These are phyloP conservation scores for Yamadazyma blattariae DNA, from an alignment of 1,139 yeast genomes.

Conservation along the genomic window DNA sequence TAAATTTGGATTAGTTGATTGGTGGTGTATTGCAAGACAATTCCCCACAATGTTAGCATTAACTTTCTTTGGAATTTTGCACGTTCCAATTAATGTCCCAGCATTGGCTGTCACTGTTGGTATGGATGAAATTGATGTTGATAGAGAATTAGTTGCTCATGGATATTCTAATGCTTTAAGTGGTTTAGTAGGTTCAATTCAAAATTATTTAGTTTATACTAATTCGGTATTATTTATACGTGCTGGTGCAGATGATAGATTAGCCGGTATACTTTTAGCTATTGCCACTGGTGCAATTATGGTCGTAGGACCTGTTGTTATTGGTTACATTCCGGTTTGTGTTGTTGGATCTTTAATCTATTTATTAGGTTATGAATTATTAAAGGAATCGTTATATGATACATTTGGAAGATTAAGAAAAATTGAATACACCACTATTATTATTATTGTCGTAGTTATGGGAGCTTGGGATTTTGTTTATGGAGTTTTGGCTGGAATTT, in stretches of 20 bases:
- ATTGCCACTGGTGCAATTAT: constrained; percentile 75
- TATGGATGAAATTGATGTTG: constrained; percentile 85
- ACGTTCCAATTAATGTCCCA: constrained; percentile 96
- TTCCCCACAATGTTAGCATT: constrained; percentile 93
- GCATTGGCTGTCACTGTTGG: constrained; percentile 91
- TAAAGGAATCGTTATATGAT: constrained; percentile 83
- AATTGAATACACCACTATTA: constrained; percentile 81
- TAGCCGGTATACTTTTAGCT: constrained; percentile 87
- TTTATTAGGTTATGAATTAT: constrained; percentile 82
- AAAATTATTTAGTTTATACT: constrained; percentile 91
- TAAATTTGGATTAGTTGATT: constrained; percentile 66
- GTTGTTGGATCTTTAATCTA: constrained; percentile 93
- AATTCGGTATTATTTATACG: constrained; percentile 87
- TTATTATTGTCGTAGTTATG: constrained; percentile 86
- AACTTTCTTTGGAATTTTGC: constrained; percentile 91
- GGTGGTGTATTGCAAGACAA: constrained; percentile 66
- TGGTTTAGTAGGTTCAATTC: constrained; percentile 83
- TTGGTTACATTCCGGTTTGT: constrained; percentile 90
- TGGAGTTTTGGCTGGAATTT: constrained; percentile 87
- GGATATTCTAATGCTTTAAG: constrained; percentile 89
- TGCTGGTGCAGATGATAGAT: constrained; percentile 88
- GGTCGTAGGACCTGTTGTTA: constrained; percentile 88
- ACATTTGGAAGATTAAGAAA: constrained; percentile 72
- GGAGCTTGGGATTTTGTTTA: constrained; percentile 93
- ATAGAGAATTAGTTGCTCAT: constrained; percentile 90